A percentile compares a stretch with the other conserved stretches of the same genome.
phyloP scores from a whole-genome alignment of 2,329 filamentous ascomycete species.

The Aspergillus sp. region DNA sequence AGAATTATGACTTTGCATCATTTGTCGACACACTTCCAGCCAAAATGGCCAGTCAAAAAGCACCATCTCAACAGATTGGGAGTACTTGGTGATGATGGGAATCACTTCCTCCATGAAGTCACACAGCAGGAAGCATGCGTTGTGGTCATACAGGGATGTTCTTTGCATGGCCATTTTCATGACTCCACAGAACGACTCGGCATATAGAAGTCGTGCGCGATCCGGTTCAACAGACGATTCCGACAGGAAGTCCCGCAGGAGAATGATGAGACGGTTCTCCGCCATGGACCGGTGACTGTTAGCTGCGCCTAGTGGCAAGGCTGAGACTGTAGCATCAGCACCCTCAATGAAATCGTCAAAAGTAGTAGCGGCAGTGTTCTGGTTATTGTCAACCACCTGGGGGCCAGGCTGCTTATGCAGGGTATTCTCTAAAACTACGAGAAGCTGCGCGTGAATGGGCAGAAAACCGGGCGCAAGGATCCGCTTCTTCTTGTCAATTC shows the following conservation, averaged over 20 bases:
- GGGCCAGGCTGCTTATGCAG: constrained; percentile 60
- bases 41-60: constrained; percentile 64
- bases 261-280: constrained; percentile 76
- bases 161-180: constrained; percentile 66
- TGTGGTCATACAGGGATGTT: constrained; percentile 72
- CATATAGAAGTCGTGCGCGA: constrained; percentile 60
- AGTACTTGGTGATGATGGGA: constrained; percentile 56
- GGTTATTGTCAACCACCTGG: constrained; percentile 40
- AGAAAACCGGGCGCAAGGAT: constrained; percentile 68
- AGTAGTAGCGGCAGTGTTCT: constrained; percentile 46
- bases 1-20: constrained; percentile 76
- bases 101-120: constrained; percentile 82
- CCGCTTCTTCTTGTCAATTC: constrained; percentile 47
- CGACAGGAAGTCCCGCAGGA: constrained; percentile 71
- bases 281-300: constrained; percentile 74
- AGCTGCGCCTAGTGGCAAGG: constrained; percentile 55
- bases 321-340: constrained; percentile 58
- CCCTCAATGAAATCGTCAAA: constrained; percentile 59
- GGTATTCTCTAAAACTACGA: constrained; percentile 71
- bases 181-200: constrained; percentile 63
- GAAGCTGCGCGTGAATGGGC: constrained; percentile 71
- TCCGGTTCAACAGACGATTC: constrained; percentile 49
- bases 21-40: constrained; percentile 69
- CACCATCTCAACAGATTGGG: constrained; percentile 39
- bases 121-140: constrained; percentile 79